Evolutionary conservation across 2,329 filamentous ascomycete genomes (phyloP).

Genomic region (Hypoxylon sp.): DNA sequence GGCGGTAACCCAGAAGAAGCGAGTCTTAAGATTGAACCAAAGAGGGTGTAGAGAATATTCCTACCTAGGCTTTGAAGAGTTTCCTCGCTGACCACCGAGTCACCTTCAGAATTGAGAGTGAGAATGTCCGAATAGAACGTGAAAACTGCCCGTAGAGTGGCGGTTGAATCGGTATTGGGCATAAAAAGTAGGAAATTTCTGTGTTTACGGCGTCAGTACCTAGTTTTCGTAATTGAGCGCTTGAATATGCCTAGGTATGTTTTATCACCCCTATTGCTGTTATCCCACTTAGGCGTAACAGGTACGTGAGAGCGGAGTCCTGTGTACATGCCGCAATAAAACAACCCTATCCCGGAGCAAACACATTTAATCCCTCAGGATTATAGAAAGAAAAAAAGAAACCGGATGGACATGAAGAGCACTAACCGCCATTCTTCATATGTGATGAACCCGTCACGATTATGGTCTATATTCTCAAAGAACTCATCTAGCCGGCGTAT

Average conservation of each 20-base stretch:
- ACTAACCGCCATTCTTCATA: slow-evolving; percentile 98
- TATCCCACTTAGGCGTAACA: not conserved
- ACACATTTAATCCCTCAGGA: slow-evolving; percentile 35
- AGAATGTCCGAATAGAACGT: slow-evolving; percentile 93
- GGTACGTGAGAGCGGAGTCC: not conserved
- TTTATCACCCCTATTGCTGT: not conserved
- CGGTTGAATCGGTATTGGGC: slow-evolving; percentile 72
- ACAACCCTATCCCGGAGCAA: not conserved
- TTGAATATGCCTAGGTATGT: slow-evolving; percentile 10
- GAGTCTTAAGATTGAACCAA: slow-evolving; percentile 81
- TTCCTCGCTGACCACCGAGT: slow-evolving; percentile 92
- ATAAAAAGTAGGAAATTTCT: slow-evolving; percentile 97
- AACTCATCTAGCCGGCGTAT: slow-evolving; percentile 84
- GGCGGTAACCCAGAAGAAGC: slow-evolving; percentile 64
- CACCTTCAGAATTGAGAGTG: slow-evolving; percentile 92
- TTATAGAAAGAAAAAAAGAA: slow-evolving; percentile 17
- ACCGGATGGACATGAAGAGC: slow-evolving; percentile 1
- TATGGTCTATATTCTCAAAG: slow-evolving; percentile 89
- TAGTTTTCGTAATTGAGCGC: not conserved
- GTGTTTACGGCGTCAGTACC: slow-evolving; percentile 36
- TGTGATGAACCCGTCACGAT: slow-evolving; percentile 88
- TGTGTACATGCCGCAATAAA: slow-evolving; percentile 1
- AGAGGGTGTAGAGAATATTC: slow-evolving; percentile 79
- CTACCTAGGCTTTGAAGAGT: slow-evolving; percentile 95
- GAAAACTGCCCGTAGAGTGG: slow-evolving; percentile 84